Percentiles rank a stretch among this genome's conserved stretches.
phyloP scores from a whole-genome alignment of 208 protist species.

The Trypanosoma melophagium region DNA sequence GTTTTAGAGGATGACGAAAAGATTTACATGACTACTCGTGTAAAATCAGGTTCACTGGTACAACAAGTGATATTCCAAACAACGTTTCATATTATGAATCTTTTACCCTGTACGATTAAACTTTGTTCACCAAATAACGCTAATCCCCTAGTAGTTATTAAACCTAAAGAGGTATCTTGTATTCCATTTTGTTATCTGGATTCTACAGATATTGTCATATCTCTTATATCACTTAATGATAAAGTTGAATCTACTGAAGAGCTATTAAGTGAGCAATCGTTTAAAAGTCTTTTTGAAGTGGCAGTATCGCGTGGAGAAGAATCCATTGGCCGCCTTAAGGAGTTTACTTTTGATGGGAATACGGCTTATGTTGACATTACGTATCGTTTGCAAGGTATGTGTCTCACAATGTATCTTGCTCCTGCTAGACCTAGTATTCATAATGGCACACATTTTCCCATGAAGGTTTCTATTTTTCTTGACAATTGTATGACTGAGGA shows the following conservation, averaged over 20 bases:
- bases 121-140: neutral
- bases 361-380: conserved; percentile 29
- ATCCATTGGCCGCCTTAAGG: conserved; percentile 27
- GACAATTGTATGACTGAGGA: conserved; percentile 16
- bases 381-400: conserved; percentile 21
- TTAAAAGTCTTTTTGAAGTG: conserved; percentile 6
- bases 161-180: conserved; percentile 17
- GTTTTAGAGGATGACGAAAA: conserved; percentile 22
- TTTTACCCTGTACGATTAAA: conserved; percentile 2
- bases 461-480: conserved; percentile 18
- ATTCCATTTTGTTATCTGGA: conserved; percentile 18
- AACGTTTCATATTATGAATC: conserved; percentile 26
- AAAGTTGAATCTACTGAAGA: conserved; percentile 9
- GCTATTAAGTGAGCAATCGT: conserved; percentile 12
- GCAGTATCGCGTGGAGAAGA: conserved; percentile 23
- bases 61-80: conserved; percentile 23
- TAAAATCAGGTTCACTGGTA: conserved; percentile 7
- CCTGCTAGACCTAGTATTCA: conserved; percentile 22
- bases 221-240: conserved; percentile 2
- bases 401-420: conserved; percentile 25
- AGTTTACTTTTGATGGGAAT: conserved; percentile 18
- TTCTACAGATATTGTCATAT: conserved; percentile 11
- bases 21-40: conserved; percentile 15
- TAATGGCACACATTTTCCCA: conserved; percentile 26
- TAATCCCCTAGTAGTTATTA: neutral